These are phyloP conservation scores for Suhomyces bribrorum DNA, from an alignment of 1,139 yeast species.

Conservation along the genomic window DNA sequence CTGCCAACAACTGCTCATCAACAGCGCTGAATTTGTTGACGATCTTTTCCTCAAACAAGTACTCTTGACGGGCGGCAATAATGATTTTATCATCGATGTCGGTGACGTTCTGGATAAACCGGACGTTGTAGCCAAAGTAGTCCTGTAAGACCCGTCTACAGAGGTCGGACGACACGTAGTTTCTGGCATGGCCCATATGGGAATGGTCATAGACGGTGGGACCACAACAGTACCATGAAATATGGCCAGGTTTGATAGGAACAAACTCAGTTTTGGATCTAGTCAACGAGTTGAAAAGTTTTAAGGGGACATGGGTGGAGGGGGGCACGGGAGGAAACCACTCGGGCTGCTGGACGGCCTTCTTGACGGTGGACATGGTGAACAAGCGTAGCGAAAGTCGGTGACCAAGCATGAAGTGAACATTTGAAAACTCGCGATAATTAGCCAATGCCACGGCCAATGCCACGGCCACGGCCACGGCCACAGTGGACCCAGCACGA, in stretches of 20 bases:
- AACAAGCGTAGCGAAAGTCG: constrained; percentile 4
- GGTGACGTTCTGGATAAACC: constrained; percentile 92
- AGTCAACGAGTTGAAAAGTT: constrained; percentile 76
- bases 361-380: constrained; percentile 11
- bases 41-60: constrained; percentile 65
- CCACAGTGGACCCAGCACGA: too few species aligned
- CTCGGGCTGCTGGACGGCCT: constrained; percentile 35
- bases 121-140: constrained; percentile 85
- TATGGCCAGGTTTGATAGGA: constrained; percentile 61
- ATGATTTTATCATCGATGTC: constrained; percentile 97
- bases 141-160: constrained; percentile 85
- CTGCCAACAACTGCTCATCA: constrained; percentile 36
- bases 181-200: constrained; percentile 99
- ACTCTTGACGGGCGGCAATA: constrained; percentile 87
- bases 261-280: constrained; percentile 74
- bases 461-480: too few species aligned
- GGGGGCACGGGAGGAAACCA: constrained; percentile 27
- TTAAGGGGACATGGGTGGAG: constrained; percentile 20
- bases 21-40: constrained; percentile 32
- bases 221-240: constrained; percentile 97
- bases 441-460: too few species aligned
- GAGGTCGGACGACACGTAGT: constrained; percentile 92
- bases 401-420: constrained; percentile 4
- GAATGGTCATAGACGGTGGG: constrained; percentile 98
- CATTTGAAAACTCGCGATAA: too few species aligned